These are phyloP conservation scores for Tylopilus plumbeoviolaceoides DNA, from an alignment of 768 basidiomycete genomes.

Conservation along the genomic window DNA sequence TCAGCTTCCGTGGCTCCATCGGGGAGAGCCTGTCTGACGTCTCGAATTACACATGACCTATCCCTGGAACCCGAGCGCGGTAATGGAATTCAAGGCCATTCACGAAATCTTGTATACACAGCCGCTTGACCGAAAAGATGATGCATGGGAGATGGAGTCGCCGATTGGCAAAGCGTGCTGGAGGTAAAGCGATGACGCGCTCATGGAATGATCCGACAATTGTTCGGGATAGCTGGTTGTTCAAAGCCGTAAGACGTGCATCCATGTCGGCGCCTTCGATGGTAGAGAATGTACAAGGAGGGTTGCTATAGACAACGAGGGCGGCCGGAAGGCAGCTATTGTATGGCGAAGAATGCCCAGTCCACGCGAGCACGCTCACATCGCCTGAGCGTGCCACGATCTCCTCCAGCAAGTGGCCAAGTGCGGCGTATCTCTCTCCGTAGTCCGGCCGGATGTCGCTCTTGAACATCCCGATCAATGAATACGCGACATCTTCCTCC, in stretches of 20 bases:
- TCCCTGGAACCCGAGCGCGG: neutral
- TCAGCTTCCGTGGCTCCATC: neutral
- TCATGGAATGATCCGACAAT: neutral
- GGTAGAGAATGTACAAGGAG: neutral
- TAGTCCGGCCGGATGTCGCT: conserved; percentile 8
- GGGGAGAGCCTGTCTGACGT: neutral
- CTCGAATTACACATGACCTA: neutral
- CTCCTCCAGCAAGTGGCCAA: conserved; percentile 9
- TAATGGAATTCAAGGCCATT: too few species aligned
- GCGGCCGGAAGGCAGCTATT: conserved; percentile 10
- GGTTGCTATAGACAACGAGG: neutral
- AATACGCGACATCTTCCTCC: too few species aligned
- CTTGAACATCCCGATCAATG: too few species aligned
- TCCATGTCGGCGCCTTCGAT: neutral
- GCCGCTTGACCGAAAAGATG: too few species aligned
- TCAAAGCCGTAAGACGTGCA: neutral
- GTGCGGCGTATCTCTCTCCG: conserved; percentile 3
- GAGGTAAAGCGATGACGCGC: neutral
- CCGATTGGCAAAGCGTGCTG: too few species aligned
- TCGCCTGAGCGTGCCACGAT: conserved; percentile 10
- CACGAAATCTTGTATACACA: neutral
- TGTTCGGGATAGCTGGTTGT: neutral
- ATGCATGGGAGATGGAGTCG: too few species aligned
- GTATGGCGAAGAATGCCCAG: conserved; percentile 6
- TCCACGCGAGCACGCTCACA: conserved; percentile 8